These are phyloP conservation scores for Lichtheimia ornata DNA, from an alignment of 371 early-diverging fungal species.

Conservation along the genomic window DNA sequence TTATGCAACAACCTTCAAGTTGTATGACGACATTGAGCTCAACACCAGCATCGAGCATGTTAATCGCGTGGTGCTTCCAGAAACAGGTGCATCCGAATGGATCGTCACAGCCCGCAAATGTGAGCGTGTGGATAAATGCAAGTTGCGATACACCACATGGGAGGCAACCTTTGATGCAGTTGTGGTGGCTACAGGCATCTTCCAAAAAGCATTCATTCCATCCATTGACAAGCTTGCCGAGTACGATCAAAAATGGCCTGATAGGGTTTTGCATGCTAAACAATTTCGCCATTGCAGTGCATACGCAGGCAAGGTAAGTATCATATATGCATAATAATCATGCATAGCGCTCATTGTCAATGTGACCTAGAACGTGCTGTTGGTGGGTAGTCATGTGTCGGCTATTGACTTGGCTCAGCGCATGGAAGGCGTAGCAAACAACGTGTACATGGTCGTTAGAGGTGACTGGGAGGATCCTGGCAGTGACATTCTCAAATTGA, in stretches of 20 bases:
- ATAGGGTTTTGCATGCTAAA: constrained; percentile 30
- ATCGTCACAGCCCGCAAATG: constrained; percentile 2
- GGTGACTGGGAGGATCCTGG: constrained; percentile 16
- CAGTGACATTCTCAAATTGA: constrained; percentile 18
- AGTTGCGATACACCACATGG: constrained; percentile 19
- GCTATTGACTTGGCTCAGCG: constrained; percentile 36
- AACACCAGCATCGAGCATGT: constrained; percentile 35
- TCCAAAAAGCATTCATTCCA: constrained; percentile 39
- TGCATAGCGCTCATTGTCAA: neutral
- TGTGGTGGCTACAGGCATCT: constrained; percentile 33
- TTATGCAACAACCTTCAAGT: constrained; percentile 24
- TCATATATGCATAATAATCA: neutral
- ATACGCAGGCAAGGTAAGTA: constrained; percentile 35
- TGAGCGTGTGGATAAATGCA: constrained; percentile 14
- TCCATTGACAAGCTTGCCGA: constrained; percentile 26
- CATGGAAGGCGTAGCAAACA: constrained; percentile 26
- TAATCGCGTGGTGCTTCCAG: constrained; percentile 8
- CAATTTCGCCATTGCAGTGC: constrained; percentile 37
- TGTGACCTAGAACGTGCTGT: constrained; percentile 31
- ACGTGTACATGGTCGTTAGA: constrained; percentile 32
- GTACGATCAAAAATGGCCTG: constrained; percentile 30
- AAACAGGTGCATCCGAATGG: constrained; percentile 8
- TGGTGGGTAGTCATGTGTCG: constrained; percentile 40
- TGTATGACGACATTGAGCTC: constrained; percentile 27
- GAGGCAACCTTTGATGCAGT: constrained; percentile 45